A percentile compares a stretch with the other conserved stretches of the same genome.
Evolutionary conservation across 1,284 basidiomycete species (phyloP).

Genomic region (Boletus smithii): DNA sequence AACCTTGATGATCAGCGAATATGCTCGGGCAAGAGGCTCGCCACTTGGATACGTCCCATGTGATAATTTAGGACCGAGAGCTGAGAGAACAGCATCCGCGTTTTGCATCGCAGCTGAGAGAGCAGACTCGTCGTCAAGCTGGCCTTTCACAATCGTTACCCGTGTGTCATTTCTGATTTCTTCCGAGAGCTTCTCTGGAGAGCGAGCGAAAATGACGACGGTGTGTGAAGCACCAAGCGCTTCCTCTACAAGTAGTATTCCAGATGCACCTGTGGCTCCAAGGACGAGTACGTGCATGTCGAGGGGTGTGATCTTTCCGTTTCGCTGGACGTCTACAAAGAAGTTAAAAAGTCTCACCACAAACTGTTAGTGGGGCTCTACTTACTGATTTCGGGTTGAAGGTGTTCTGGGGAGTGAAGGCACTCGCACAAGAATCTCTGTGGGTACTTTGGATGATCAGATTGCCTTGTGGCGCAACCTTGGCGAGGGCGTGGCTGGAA

Average conservation of each 20-base stretch:
- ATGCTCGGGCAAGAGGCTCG: constrained; percentile 60
- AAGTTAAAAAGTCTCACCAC: neutral
- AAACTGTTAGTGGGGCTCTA: neutral
- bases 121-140: constrained; percentile 48
- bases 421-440: no score
- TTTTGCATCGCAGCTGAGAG: constrained; percentile 52
- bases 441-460: no score
- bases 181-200: constrained; percentile 56
- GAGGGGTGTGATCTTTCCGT: neutral
- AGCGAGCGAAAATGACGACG: constrained; percentile 58
- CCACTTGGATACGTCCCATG: constrained; percentile 40
- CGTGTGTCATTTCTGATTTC: constrained; percentile 43
- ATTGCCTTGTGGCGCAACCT: no score
- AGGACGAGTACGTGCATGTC: constrained; percentile 43
- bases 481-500: no score
- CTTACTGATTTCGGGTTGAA: constrained; percentile 1
- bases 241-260: constrained; percentile 52
- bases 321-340: neutral
- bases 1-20: constrained; percentile 48
- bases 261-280: constrained; percentile 60
- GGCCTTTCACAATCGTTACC: constrained; percentile 51
- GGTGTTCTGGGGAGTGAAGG: no score
- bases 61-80: constrained; percentile 51
- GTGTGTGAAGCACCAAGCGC: constrained; percentile 45
- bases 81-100: constrained; percentile 60